These are phyloP conservation scores for Globisporangium cederbergense DNA, from an alignment of 352 stramenopile species.

Conservation along the genomic window DNA sequence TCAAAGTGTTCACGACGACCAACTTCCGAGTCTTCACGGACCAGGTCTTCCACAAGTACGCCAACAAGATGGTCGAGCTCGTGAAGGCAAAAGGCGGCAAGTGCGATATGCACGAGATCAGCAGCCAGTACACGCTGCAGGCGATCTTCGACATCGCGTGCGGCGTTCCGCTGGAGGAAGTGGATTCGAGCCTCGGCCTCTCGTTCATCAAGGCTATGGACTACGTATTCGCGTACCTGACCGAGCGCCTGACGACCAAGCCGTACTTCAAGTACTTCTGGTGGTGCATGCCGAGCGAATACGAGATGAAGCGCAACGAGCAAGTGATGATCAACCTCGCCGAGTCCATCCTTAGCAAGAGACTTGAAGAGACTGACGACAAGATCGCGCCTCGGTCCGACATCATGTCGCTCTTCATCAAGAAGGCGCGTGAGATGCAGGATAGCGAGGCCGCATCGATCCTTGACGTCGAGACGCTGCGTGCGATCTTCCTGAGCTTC, in stretches of 20 bases:
- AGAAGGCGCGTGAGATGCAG: conserved; percentile 32
- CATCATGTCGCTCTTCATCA: conserved; percentile 54
- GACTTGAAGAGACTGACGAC: conserved; percentile 31
- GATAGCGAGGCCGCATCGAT: neutral
- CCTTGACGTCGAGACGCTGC: conserved; percentile 1
- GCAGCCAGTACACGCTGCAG: conserved; percentile 1
- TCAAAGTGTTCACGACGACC: conserved; percentile 82
- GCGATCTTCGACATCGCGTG: neutral
- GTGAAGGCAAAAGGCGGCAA: neutral
- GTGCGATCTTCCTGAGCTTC: conserved; percentile 8
- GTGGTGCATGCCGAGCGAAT: conserved; percentile 63
- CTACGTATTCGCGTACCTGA: conserved; percentile 6
- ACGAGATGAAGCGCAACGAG: conserved; percentile 25
- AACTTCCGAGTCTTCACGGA: conserved; percentile 51
- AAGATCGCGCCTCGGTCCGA: conserved; percentile 31
- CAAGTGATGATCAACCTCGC: conserved; percentile 30
- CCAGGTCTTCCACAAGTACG: conserved; percentile 48
- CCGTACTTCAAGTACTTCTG: conserved; percentile 56
- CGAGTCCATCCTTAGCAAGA: conserved; percentile 33
- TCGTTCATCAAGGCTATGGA: neutral
- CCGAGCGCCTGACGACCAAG: conserved; percentile 16
- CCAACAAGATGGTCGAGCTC: conserved; percentile 1
- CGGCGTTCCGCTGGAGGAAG: neutral
- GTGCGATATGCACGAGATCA: conserved; percentile 1
- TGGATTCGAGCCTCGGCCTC: neutral